Evolutionary conservation across 495 filamentous ascomycete genomes (phyloP).

Genomic region (Neurospora sublineolata): DNA sequence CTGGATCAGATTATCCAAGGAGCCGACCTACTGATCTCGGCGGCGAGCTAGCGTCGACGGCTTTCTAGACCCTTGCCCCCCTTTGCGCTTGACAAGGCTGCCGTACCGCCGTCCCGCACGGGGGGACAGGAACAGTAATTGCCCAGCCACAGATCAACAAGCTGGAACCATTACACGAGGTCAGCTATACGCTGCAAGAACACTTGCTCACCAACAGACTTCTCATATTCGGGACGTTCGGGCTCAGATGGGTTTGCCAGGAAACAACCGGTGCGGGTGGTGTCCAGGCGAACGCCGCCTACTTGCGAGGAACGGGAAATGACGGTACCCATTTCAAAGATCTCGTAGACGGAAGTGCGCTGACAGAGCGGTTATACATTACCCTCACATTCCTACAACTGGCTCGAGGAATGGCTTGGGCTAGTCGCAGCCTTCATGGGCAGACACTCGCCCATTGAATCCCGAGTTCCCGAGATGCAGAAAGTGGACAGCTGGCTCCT

Average conservation of each 20-base stretch:
- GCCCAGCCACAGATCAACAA: neutral
- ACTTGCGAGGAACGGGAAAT: neutral
- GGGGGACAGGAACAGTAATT: neutral
- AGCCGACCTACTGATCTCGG: neutral
- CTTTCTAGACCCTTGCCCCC: neutral
- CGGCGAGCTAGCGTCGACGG: neutral
- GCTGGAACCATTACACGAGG: neutral
- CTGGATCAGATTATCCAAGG: neutral
- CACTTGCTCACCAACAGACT: neutral
- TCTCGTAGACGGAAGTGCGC: neutral
- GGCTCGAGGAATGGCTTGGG: neutral
- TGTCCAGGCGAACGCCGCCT: neutral
- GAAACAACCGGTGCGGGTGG: neutral
- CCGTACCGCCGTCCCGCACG: neutral
- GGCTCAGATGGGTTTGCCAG: neutral
- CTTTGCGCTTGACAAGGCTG: neutral
- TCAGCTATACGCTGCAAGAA: neutral
- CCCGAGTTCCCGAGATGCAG: neutral
- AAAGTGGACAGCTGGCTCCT: neutral
- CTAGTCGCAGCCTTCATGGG: neutral
- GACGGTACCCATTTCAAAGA: neutral
- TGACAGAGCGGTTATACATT: neutral
- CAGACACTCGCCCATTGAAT: neutral
- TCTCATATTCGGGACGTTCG: neutral
- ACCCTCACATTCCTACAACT: neutral